phyloP scores from a whole-genome alignment of 805 yeast species.

The Saturnispora sanitii region DNA sequence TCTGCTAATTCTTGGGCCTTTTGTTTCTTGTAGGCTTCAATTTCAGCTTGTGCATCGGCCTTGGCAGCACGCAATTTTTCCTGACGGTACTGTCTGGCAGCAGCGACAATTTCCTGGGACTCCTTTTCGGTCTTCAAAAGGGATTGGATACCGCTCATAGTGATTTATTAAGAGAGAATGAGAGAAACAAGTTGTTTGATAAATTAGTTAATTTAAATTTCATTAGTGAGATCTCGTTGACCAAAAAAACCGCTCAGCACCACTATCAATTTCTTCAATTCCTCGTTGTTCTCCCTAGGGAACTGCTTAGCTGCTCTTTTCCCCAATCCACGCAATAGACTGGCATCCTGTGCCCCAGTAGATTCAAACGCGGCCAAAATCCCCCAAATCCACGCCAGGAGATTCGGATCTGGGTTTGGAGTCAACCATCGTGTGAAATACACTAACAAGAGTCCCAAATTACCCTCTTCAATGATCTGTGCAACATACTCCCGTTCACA shows the following conservation, averaged over 20 bases:
- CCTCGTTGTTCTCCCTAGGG: constrained; percentile 14
- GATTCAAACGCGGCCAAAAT: constrained; percentile 32
- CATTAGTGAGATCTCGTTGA: background rate
- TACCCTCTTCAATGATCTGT: constrained; percentile 28
- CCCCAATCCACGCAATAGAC: constrained; percentile 33
- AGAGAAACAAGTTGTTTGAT: background rate
- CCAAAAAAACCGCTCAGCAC: constrained; percentile 3
- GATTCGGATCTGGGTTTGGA: constrained; percentile 22
- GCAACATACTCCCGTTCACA: constrained; percentile 27
- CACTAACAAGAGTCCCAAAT: constrained; percentile 29
- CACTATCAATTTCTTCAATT: background rate
- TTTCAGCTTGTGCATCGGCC: constrained; percentile 84
- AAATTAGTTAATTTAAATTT: too few species aligned
- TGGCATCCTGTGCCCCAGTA: constrained; percentile 29
- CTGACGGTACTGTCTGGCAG: constrained; percentile 86
- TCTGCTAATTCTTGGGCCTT: constrained; percentile 76
- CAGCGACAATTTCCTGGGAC: constrained; percentile 91
- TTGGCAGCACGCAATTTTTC: constrained; percentile 88
- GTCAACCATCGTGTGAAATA: constrained; percentile 36
- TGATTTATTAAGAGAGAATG: background rate
- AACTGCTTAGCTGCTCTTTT: constrained; percentile 27
- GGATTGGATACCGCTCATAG: constrained; percentile 50
- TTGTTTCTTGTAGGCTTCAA: constrained; percentile 71
- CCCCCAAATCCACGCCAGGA: constrained; percentile 32
- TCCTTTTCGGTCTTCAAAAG: constrained; percentile 82